Evolutionary conservation across 108 stramenopile species (phyloP), one percentile per base, ranked within the genome.

Genomic region (Cyclotella sp.): DNA sequence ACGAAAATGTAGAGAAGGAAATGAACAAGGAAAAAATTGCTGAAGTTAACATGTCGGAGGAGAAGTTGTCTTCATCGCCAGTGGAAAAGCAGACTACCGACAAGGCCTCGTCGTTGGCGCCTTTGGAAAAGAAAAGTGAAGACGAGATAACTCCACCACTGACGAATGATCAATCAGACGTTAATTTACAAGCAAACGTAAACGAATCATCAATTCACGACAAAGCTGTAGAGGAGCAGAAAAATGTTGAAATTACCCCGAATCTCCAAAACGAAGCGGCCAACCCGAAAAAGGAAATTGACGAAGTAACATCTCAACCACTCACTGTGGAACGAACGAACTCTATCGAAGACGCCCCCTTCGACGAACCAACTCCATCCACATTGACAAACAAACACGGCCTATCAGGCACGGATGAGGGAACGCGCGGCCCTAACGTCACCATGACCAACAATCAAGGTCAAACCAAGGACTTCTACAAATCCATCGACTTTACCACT

Each of bases 281-380:
- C 60, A 42, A 26, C 8, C 42, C 9, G 18, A n/a, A 47, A 14
- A 64, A 60, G 45, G 52, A 26, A 15, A 43, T 15, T n/a, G 54
- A 72, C 19, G 40, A 55, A 18, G 43, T 51, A n/a, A 28, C 34
- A 21, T 12, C 14, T 11, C 0, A 51, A 42, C 62, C 41, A 24
- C 42, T 12, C n/a, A 34, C 30, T 29, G 42, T 52, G 21, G 54
- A 47, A 28, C 64, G 52, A 45, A 44, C 45, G 9, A 44, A 64
- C 16, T 24, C 63, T 15, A 49, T 74, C 19, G 80, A 81, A 55
- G 81, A 82, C 66, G 71, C 81, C 14, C 81, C 81, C 42, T 82
- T 82, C 42, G 81, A 82, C 55, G 81, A 82, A 63, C 71, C 22
- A 21, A 58, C 57, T 9, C 22, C 70, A 54, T 67, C 75, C 6